phyloP scores from a whole-genome alignment of 768 basidiomycete genomes.

The Tricholoma hemisulphureum region DNA sequence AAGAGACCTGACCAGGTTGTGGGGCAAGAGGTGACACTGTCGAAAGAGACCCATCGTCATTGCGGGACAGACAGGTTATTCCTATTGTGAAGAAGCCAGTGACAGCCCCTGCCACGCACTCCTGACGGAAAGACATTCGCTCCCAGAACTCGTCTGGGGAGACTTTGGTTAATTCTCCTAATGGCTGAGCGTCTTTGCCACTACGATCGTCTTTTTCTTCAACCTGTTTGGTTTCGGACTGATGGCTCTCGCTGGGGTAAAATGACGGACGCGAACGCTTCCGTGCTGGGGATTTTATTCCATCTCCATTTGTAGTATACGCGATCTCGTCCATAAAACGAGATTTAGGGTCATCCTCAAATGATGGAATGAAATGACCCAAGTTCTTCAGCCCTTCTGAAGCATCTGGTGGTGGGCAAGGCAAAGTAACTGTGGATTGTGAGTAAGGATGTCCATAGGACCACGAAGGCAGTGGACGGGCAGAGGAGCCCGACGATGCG shows the following conservation, averaged over 20 bases:
- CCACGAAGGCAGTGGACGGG: constrained; percentile 44
- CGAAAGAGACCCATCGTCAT: constrained; percentile 14
- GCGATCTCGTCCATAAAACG: constrained; percentile 92
- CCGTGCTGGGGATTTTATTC: constrained; percentile 55
- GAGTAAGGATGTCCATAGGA: constrained; percentile 79
- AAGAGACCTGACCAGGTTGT: constrained; percentile 60
- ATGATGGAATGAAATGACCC: constrained; percentile 79
- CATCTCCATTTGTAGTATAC: constrained; percentile 58
- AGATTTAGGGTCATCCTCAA: constrained; percentile 97
- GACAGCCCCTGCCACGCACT: constrained; percentile 85
- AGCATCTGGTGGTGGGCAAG: constrained; percentile 34
- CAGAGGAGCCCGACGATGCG: constrained; percentile 26
- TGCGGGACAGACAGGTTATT: constrained; percentile 32
- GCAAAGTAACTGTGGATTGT: constrained; percentile 47
- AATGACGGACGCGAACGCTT: constrained; percentile 51
- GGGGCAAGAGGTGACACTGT: constrained; percentile 47
- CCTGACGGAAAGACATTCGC: constrained; percentile 93
- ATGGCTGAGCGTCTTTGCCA: constrained; percentile 37
- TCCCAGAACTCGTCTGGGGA: constrained; percentile 90
- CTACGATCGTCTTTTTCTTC: constrained; percentile 23
- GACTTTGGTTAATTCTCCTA: constrained; percentile 60
- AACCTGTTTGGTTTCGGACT: constrained; percentile 16
- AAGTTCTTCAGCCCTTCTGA: constrained; percentile 42
- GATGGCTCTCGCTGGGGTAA: constrained; percentile 21
- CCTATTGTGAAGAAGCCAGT: constrained; percentile 90